phyloP scores from a whole-genome alignment of 768 basidiomycete genomes.

The Hygrocybe punicea region DNA sequence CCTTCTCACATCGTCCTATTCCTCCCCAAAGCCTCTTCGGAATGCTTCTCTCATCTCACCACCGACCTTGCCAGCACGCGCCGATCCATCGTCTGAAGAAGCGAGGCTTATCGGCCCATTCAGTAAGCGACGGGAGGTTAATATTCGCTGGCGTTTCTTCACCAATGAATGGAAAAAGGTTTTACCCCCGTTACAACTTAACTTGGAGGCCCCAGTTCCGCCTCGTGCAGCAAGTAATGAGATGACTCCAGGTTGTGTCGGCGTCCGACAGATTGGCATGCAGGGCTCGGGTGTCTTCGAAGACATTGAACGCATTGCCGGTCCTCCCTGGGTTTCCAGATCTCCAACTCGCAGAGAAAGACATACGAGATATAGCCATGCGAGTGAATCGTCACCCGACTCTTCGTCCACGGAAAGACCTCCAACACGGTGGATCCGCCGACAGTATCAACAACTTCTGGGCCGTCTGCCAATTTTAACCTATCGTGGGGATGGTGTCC shows the following conservation, averaged over 20 bases:
- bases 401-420: neutral
- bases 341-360: constrained; percentile 38
- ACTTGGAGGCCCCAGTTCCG: constrained; percentile 17
- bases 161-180: constrained; percentile 51
- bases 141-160: constrained; percentile 69
- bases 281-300: constrained; percentile 43
- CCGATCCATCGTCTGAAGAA: constrained; percentile 55
- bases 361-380: too few species aligned
- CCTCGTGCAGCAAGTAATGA: constrained; percentile 6
- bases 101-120: constrained; percentile 58
- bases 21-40: constrained; percentile 47
- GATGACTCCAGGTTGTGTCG: constrained; percentile 13
- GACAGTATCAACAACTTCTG: constrained; percentile 60
- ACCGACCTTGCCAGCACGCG: constrained; percentile 54
- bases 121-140: constrained; percentile 71
- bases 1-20: constrained; percentile 53
- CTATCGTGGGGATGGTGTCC: constrained; percentile 19
- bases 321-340: constrained; percentile 26
- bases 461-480: constrained; percentile 55
- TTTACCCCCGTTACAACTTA: constrained; percentile 56
- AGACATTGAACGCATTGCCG: constrained; percentile 46
- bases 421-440: constrained; percentile 48
- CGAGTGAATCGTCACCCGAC: constrained; percentile 17
- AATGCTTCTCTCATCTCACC: constrained; percentile 45
- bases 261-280: constrained; percentile 39